Percentiles rank a stretch among this genome's conserved stretches.
phyloP scores from a whole-genome alignment of 2,329 filamentous ascomycete genomes.

The Aspergillus pseudoviridinutans region DNA sequence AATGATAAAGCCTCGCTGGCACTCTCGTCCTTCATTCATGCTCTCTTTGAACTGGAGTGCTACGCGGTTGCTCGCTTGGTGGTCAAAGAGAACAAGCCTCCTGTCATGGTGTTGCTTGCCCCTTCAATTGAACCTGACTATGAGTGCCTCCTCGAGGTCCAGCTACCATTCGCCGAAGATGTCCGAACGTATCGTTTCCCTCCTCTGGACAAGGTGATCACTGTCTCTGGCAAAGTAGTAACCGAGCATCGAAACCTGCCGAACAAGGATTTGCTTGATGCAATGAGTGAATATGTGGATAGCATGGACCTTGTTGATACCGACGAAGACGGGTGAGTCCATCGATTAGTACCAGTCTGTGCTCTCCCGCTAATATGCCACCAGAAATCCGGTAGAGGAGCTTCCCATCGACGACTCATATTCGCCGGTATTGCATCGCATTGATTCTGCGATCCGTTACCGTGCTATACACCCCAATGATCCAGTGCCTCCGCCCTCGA shows the following conservation, averaged over 20 bases:
- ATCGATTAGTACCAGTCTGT: neutral
- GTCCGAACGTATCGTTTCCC: constrained; percentile 87
- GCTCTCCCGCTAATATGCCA: constrained; percentile 5
- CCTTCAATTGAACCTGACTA: constrained; percentile 74
- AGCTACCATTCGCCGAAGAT: constrained; percentile 90
- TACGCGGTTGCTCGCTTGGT: constrained; percentile 86
- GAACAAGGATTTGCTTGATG: constrained; percentile 64
- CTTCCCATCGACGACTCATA: constrained; percentile 76
- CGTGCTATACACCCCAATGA: constrained; percentile 71
- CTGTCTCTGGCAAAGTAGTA: constrained; percentile 75
- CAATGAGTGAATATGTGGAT: constrained; percentile 91
- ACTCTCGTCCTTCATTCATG: constrained; percentile 83
- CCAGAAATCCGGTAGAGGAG: constrained; percentile 60
- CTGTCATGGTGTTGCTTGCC: constrained; percentile 70
- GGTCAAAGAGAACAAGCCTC: constrained; percentile 74
- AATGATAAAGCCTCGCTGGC: constrained; percentile 82
- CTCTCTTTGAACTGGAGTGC: constrained; percentile 76
- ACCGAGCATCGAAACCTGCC: constrained; percentile 83
- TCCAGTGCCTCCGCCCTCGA: constrained; percentile 58
- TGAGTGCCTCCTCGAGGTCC: constrained; percentile 84
- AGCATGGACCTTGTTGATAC: constrained; percentile 77
- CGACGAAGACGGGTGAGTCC: constrained; percentile 68
- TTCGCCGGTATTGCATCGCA: constrained; percentile 79
- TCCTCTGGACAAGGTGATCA: constrained; percentile 80
- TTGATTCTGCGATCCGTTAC: constrained; percentile 79